Conservation (phyloP, 495 filamentous ascomycete species). For the Amniculicola lignicola region DNA sequence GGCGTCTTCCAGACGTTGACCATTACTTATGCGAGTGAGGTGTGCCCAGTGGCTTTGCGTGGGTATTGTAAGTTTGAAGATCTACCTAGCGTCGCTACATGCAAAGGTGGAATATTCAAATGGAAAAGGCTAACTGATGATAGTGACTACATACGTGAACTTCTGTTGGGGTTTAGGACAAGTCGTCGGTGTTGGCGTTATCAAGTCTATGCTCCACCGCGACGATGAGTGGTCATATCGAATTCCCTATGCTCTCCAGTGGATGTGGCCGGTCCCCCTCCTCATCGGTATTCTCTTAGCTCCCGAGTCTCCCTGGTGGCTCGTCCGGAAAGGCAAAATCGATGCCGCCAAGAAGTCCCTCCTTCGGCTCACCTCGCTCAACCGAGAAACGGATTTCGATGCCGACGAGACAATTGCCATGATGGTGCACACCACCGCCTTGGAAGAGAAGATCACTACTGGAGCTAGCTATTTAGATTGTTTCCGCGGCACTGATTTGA, state of each 20-base stretch:
- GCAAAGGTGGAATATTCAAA: neutral
- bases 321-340: slow-evolving; percentile 41
- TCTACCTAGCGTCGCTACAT: too few species aligned
- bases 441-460: slow-evolving; percentile 41
- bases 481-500: slow-evolving; percentile 40
- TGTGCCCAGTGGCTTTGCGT: slow-evolving; percentile 34
- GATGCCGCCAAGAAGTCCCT: slow-evolving; percentile 41
- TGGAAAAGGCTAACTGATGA: neutral
- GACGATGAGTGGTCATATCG: slow-evolving; percentile 42
- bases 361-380: slow-evolving; percentile 36
- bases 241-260: slow-evolving; percentile 45
- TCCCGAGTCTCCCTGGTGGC: slow-evolving; percentile 45
- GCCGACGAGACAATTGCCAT: slow-evolving; percentile 42
- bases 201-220: slow-evolving; percentile 34
- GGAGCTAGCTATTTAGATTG: slow-evolving; percentile 42
- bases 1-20: slow-evolving; percentile 40
- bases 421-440: slow-evolving; percentile 42
- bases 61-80: slow-evolving; percentile 27
- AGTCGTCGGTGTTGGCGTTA: slow-evolving; percentile 40
- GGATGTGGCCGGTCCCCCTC: slow-evolving; percentile 45
- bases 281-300: slow-evolving; percentile 40
- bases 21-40: slow-evolving; percentile 39
- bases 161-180: slow-evolving; percentile 44
- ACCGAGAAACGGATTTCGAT: slow-evolving; percentile 40
- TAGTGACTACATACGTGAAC: slow-evolving; percentile 40